Evolutionary conservation across 2,329 filamentous ascomycete species (phyloP).

Genomic region (Colletotrichum limetticola): DNA sequence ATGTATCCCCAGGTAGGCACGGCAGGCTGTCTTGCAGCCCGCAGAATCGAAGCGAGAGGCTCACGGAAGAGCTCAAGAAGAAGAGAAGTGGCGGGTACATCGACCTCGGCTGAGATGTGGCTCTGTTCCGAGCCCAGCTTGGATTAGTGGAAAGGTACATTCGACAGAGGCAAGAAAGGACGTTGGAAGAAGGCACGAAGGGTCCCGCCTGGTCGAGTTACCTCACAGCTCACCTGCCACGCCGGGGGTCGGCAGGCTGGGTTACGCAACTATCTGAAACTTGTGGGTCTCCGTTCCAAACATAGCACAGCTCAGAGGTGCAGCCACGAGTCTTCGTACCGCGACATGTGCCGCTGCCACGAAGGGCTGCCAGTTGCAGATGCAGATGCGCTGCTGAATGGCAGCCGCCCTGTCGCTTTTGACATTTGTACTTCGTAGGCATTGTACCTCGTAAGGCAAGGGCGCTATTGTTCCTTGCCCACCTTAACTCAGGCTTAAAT

Average conservation of each 20-base stretch:
- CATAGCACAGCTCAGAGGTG: conserved; percentile 22
- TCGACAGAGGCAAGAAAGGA: background rate
- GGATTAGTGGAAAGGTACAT: background rate
- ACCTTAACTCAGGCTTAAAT: background rate
- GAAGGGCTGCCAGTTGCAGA: background rate
- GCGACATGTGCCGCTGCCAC: background rate
- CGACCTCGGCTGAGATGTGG: background rate
- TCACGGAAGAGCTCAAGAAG: background rate
- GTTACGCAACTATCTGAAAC: conserved; percentile 34
- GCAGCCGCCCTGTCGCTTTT: too few species aligned
- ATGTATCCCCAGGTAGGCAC: background rate
- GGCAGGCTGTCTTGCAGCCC: background rate
- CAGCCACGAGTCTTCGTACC: background rate
- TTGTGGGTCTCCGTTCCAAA: conserved; percentile 31
- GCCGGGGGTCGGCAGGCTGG: conserved; percentile 16
- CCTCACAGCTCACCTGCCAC: conserved; percentile 5
- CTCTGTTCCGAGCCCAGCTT: background rate
- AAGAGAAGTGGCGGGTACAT: background rate
- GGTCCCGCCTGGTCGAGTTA: background rate
- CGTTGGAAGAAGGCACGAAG: background rate
- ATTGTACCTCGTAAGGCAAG: too few species aligned
- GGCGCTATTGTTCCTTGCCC: background rate
- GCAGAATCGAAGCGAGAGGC: background rate
- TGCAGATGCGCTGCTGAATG: background rate
- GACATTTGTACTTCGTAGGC: too few species aligned